These are phyloP conservation scores for Hippophae tibetana DNA, from an alignment of 306 rosid genomes.

Conservation along the genomic window DNA sequence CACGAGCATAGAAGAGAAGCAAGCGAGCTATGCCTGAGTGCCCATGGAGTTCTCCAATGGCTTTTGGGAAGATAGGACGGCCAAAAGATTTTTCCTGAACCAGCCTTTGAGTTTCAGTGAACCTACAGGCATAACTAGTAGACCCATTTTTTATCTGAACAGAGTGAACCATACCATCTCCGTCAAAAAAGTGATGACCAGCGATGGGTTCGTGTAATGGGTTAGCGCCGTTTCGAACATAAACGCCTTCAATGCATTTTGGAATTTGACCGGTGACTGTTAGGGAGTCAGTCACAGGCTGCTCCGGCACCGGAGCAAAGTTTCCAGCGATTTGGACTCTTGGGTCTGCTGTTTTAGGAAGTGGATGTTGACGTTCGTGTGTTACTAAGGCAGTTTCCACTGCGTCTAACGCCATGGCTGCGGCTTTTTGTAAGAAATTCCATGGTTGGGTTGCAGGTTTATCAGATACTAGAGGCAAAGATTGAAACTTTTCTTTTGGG, in stretches of 20 bases:
- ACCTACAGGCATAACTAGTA: slow-evolving; percentile 68
- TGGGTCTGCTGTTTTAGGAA: slow-evolving; percentile 91
- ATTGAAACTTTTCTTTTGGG: not conserved
- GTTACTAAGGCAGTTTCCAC: slow-evolving; percentile 47
- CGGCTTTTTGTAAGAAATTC: slow-evolving; percentile 51
- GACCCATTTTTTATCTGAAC: slow-evolving; percentile 37
- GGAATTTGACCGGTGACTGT: slow-evolving; percentile 64
- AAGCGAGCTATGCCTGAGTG: slow-evolving; percentile 89
- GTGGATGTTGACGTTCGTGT: slow-evolving; percentile 43
- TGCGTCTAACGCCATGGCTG: slow-evolving; percentile 49
- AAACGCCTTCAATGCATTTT: slow-evolving; percentile 62
- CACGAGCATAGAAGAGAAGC: slow-evolving; percentile 62
- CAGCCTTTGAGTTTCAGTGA: slow-evolving; percentile 71
- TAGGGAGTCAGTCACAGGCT: slow-evolving; percentile 25
- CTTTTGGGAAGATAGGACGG: slow-evolving; percentile 73
- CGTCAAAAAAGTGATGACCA: slow-evolving; percentile 96
- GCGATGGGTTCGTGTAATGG: slow-evolving; percentile 72
- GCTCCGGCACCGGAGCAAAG: slow-evolving; percentile 84
- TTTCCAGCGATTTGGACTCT: slow-evolving; percentile 82
- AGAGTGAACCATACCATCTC: slow-evolving; percentile 97
- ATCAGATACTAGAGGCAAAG: not conserved
- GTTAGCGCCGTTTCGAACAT: slow-evolving; percentile 89
- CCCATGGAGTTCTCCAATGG: slow-evolving; percentile 96
- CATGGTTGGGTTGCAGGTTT: slow-evolving; percentile 17
- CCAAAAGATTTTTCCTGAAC: slow-evolving; percentile 62